Base-by-base conservation (phyloP, 257 asterid species). In the Oldenlandia corymbosa region DNA sequence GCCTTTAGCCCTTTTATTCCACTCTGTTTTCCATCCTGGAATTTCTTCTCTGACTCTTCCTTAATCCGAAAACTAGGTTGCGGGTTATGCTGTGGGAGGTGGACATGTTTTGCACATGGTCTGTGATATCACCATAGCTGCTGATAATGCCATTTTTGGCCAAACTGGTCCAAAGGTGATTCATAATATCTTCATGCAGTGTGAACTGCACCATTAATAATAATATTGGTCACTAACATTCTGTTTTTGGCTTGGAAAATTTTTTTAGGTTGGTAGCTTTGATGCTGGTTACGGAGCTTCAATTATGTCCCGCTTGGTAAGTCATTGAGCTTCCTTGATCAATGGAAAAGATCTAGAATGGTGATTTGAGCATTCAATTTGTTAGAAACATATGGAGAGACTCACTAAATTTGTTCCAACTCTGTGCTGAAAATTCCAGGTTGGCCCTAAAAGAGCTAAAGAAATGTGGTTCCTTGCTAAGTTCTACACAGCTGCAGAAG, bases 111-210 rank as follows among this genome's bases (percentile, higher is more conserved):
- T 91, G 70, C 98, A 91, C 63, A 86, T 91, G 98, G 98, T 91
- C 36, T 91, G 98, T 52, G 95, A 91, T 69, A 54, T 91, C 69
- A 89, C 97, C 5, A 89, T 89, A 65, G 99, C 97, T 20, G 99
- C 99, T 5, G 97, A 89, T 28, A 92, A 87, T 70, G 99, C 97
- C 41, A 62, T 92, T 26, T 92, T 89, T 65, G 97, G 99, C n/a
- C 99, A 92, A 73, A 85, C 97, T 2, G 99, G 99, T 27, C 99
- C 97, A 4, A 92, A 92, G 90, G 96, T 90, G n/a, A n/a, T n/a
- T n/a, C n/a, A n/a, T n/a, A n/a, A n/a, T n/a, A n/a, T n/a, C n/a
- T n/a, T n/a, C n/a, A n/a, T n/a, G n/a, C n/a, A n/a, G n/a, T n/a
- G n/a, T n/a, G n/a, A n/a, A n/a, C n/a, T n/a, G n/a, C n/a, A n/a